Conservation (phyloP, 164 flowering plant species). For the Macadamia tetraphylla region DNA sequence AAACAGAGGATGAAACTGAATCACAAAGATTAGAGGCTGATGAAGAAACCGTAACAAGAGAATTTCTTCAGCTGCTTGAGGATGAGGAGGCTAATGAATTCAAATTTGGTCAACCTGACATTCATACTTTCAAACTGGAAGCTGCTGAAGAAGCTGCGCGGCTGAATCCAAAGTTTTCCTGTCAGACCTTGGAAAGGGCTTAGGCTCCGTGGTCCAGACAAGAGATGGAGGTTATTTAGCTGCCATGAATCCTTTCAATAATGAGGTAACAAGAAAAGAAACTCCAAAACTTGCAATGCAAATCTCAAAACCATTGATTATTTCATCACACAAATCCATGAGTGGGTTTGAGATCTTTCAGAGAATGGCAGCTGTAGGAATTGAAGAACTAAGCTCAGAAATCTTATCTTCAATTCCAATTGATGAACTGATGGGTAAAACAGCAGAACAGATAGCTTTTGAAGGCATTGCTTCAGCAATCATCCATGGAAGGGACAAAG, state of each 20-base stretch:
- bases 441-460: constrained; percentile 88
- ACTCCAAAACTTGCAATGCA: constrained; percentile 91
- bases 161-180: constrained; percentile 39
- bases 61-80: too few relatives aligned
- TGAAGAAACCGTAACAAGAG: constrained; percentile 70
- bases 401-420: constrained; percentile 52
- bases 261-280: constrained; percentile 49
- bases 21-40: constrained; percentile 69
- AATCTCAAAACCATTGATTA: constrained; percentile 60
- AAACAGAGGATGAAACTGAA: constrained; percentile 38
- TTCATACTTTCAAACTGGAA: too few relatives aligned
- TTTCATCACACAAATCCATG: constrained; percentile 30
- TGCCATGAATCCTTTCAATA: constrained; percentile 63
- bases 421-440: constrained; percentile 76
- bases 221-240: constrained; percentile 83
- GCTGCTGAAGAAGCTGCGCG: constrained; percentile 17
- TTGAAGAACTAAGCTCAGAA: constrained; percentile 52
- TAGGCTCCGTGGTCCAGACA: constrained; percentile 87
- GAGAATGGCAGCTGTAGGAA: constrained; percentile 58
- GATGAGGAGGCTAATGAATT: too few relatives aligned
- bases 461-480: constrained; percentile 92
- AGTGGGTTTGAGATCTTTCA: constrained; percentile 72
- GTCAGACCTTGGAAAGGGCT: constrained; percentile 82
- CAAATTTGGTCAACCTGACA: too few relatives aligned
- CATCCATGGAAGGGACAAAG: constrained; percentile 76